Evolutionary conservation across 192 early-diverging fungal species (phyloP).

Genomic region (Glomus cerebriforme): DNA sequence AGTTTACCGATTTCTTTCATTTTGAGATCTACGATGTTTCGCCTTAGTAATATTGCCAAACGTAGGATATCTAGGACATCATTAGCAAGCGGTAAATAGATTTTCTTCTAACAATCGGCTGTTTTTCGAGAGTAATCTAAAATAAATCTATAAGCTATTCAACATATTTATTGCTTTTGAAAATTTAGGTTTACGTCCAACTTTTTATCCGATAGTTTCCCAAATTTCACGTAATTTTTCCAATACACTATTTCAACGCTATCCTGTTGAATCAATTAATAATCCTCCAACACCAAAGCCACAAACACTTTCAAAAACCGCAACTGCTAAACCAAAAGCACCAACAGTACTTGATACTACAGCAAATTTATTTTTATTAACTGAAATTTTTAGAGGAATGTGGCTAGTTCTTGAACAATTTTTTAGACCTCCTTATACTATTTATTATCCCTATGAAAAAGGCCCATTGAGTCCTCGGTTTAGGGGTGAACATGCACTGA

Average conservation of each 20-base stretch:
- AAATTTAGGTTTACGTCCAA: neutral
- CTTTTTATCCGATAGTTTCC: neutral
- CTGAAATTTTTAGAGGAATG: constrained; percentile 89
- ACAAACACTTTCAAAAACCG: neutral
- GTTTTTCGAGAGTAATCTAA: neutral
- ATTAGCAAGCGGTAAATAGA: neutral
- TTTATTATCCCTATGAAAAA: constrained; percentile 96
- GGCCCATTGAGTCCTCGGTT: constrained; percentile 90
- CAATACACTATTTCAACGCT: neutral
- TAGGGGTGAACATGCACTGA: constrained; percentile 94
- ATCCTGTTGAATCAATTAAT: neutral
- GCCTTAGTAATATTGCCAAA: constrained; percentile 3
- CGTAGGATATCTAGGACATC: neutral
- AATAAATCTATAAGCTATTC: no score
- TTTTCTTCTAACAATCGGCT: neutral
- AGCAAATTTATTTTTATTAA: constrained; percentile 84
- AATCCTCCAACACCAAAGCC: neutral
- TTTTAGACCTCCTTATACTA: constrained; percentile 94
- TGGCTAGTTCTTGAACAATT: constrained; percentile 91
- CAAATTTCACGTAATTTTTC: constrained; percentile 9
- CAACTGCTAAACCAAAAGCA: neutral
- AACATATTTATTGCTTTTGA: neutral
- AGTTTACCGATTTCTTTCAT: neutral
- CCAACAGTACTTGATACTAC: constrained; percentile 48
- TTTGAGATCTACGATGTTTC: neutral